These are phyloP conservation scores for Bipolaris victoriae DNA, from an alignment of 2,329 filamentous ascomycete genomes.

Conservation along the genomic window DNA sequence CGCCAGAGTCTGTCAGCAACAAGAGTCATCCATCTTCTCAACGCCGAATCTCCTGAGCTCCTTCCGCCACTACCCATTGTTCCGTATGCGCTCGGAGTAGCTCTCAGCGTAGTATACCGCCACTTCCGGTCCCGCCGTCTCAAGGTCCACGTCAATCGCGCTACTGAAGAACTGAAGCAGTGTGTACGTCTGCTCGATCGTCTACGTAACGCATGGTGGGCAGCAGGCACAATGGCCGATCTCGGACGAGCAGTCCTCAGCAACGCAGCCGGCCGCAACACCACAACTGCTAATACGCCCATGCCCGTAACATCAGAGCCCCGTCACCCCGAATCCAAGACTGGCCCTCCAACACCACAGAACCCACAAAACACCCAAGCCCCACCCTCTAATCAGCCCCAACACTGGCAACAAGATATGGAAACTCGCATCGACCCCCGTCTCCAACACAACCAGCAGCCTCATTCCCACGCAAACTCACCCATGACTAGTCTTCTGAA, in stretches of 20 bases:
- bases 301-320: slow-evolving; percentile 31
- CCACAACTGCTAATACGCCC: slow-evolving; percentile 43
- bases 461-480: slow-evolving; percentile 21
- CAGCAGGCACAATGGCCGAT: slow-evolving; percentile 55
- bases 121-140: slow-evolving; percentile 61
- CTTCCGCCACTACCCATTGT: slow-evolving; percentile 62
- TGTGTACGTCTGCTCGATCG: slow-evolving; percentile 54
- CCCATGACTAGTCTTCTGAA: slow-evolving; percentile 43
- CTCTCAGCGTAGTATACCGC: slow-evolving; percentile 63
- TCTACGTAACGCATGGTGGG: slow-evolving; percentile 54
- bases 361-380: slow-evolving; percentile 20
- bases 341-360: slow-evolving; percentile 27
- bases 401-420: slow-evolving; percentile 33
- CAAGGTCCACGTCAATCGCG: slow-evolving; percentile 55
- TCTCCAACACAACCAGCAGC: slow-evolving; percentile 29
- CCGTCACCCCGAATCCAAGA: slow-evolving; percentile 26
- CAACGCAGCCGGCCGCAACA: slow-evolving; percentile 48
- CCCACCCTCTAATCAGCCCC: slow-evolving; percentile 18
- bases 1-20: slow-evolving; percentile 63
- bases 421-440: slow-evolving; percentile 44
- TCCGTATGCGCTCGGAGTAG: slow-evolving; percentile 62
- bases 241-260: slow-evolving; percentile 48
- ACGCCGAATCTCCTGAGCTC: slow-evolving; percentile 52
- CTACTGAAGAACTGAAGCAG: slow-evolving; percentile 53
- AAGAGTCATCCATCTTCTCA: slow-evolving; percentile 60